Conservation (phyloP, 202 grass and related monocot genomes). For the Bolboschoenoplectus hybrid region DNA sequence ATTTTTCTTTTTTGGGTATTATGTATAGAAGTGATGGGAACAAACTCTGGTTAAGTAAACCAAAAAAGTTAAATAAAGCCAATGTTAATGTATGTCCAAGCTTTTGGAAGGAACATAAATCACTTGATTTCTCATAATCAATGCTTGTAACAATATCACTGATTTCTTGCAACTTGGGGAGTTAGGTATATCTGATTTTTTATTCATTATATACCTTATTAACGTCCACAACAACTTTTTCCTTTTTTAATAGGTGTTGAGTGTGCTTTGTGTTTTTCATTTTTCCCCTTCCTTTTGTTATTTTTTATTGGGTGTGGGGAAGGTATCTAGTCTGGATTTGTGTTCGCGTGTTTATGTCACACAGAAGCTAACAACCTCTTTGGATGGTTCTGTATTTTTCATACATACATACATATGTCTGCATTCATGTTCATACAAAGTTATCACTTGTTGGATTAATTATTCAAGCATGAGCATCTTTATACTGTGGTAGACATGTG, state of each 20-base stretch:
- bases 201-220: neutral
- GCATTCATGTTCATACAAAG: slow-evolving; percentile 13
- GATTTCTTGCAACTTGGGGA: neutral
- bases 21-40: neutral
- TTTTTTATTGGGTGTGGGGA: neutral
- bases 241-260: neutral
- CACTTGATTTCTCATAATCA: neutral
- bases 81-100: neutral
- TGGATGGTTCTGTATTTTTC: slow-evolving; percentile 7
- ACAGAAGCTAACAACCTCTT: neutral
- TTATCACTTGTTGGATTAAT: neutral
- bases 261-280: neutral
- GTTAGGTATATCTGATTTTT: neutral
- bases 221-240: neutral
- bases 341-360: neutral
- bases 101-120: neutral
- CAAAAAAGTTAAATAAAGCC: neutral
- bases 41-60: neutral
- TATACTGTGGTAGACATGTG: neutral
- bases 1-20: neutral
- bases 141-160: neutral
- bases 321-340: neutral
- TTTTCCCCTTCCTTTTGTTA: neutral
- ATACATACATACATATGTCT: neutral
- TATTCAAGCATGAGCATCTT: slow-evolving; percentile 20